Evolutionary conservation across 2,329 filamentous ascomycete species (phyloP), one percentile per base, ranked within the genome.

Genomic region (Chrysosporium queenslandicum): DNA sequence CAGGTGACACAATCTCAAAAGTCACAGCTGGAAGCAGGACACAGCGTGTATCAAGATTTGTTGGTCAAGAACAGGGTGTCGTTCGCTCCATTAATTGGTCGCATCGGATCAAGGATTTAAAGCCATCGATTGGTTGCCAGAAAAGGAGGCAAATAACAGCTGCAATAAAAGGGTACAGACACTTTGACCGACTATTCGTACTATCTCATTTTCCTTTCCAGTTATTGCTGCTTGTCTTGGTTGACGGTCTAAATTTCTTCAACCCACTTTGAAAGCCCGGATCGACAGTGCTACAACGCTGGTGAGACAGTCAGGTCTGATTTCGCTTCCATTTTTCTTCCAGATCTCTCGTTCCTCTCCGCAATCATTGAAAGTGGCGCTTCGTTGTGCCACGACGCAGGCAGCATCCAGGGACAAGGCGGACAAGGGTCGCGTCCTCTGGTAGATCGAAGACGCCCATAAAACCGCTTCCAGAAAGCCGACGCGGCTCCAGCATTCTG

Each of bases 141-240:
- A 34, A 16, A 39, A 46, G 50, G 50, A 46, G 42, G 50, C 41
- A 21, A 52, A 52, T 21, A 37, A 51, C 5, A 50, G 37, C 29
- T 41, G 50, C 50, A 52, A 46, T 47, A 46, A 52, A 41, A 47
- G 36, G 50, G 42, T 46, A 41, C 34, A 39, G 50, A 40, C 34
- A 47, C 41, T 43, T 45, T 52, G 50, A 52, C 50, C 50, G 50
- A 52, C 50, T 52, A 39, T 46, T 52, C 47, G 49, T 43, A 20
- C 42, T 34, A 25, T 47, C 43, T 34, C 27, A 30, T 30, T 47
- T 42, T 52, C 29, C 34, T 20, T 46, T 46, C 34, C 34, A 37
- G 32, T 16, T 30, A 23, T 12, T 32, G 42, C 34, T 34, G 32
- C 43, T 18, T 14, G 36, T 40, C 40, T 46, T 32, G 8, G 32